Percentiles rank a stretch among this genome's conserved stretches.
These are phyloP conservation scores for Boletus eberwhitei DNA, from an alignment of 768 basidiomycete species.

Conservation along the genomic window DNA sequence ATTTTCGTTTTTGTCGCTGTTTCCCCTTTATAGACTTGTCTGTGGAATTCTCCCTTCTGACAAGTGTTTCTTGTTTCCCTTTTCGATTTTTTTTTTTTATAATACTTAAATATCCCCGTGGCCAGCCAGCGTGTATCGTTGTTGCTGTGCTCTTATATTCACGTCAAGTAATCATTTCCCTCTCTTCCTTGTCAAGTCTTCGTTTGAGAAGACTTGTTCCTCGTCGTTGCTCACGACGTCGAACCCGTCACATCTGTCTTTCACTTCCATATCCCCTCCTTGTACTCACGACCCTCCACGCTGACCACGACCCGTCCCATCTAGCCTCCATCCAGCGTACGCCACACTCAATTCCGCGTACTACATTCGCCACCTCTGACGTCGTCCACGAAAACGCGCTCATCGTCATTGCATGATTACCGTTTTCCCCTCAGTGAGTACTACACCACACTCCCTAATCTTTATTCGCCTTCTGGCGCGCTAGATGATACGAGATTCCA, in stretches of 20 bases:
- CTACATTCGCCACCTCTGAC: slow-evolving; percentile 26
- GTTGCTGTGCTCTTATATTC: slow-evolving; percentile 35
- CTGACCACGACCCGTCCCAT: slow-evolving; percentile 38
- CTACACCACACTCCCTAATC: not conserved
- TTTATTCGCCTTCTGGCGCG: slow-evolving; percentile 6
- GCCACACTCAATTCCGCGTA: slow-evolving; percentile 35
- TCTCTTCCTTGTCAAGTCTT: slow-evolving; percentile 27
- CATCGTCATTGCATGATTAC: slow-evolving; percentile 40
- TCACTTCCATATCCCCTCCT: slow-evolving; percentile 24
- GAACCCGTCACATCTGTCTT: slow-evolving; percentile 9
- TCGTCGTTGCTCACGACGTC: slow-evolving; percentile 25
- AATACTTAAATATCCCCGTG: slow-evolving; percentile 7
- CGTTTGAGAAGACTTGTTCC: slow-evolving; percentile 22
- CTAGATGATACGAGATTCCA: slow-evolving; percentile 4
- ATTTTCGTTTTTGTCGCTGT: not conserved
- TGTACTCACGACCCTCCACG: slow-evolving; percentile 34
- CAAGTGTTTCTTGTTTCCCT: slow-evolving; percentile 2
- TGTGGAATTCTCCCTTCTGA: not conserved
- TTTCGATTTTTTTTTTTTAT: slow-evolving; percentile 6
- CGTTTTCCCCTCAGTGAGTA: slow-evolving; percentile 38
- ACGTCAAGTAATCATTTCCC: slow-evolving; percentile 18
- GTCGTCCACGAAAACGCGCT: slow-evolving; percentile 39
- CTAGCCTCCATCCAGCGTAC: slow-evolving; percentile 20
- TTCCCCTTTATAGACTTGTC: slow-evolving; percentile 20
- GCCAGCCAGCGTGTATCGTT: slow-evolving; percentile 13